phyloP scores from a whole-genome alignment of 2,329 filamentous ascomycete genomes.

The Aspergillus tanneri region DNA sequence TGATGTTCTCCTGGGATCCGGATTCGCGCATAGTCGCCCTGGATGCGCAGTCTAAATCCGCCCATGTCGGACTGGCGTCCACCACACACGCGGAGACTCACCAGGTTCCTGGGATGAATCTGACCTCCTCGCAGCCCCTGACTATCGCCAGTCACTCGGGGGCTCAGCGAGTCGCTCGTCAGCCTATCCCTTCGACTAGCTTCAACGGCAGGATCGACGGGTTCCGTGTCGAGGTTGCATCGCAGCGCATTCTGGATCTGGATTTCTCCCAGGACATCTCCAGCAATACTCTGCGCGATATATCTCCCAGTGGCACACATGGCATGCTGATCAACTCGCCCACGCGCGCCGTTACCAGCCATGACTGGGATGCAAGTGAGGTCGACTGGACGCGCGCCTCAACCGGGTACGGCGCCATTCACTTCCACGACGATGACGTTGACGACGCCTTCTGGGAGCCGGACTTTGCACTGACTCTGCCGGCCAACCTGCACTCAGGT shows the following conservation, averaged over 20 bases:
- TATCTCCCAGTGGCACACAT: conserved; percentile 25
- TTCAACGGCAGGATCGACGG: conserved; percentile 6
- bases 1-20: background rate
- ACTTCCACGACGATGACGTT: conserved; percentile 43
- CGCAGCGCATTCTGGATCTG: background rate
- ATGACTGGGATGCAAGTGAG: conserved; percentile 35
- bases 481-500: conserved; percentile 30
- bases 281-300: conserved; percentile 11
- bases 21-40: background rate
- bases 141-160: conserved; percentile 1
- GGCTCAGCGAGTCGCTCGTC: background rate
- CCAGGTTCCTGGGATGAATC: background rate
- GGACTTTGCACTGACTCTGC: conserved; percentile 28
- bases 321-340: conserved; percentile 36
- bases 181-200: background rate
- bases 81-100: background rate
- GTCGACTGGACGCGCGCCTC: conserved; percentile 33
- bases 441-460: conserved; percentile 39
- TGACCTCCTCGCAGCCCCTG: background rate
- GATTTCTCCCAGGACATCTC: conserved; percentile 5
- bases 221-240: background rate
- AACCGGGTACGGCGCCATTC: conserved; percentile 40
- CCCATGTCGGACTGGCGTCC: background rate
- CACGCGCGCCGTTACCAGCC: conserved; percentile 33
- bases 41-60: background rate